Conservation (phyloP, 768 basidiomycete genomes). For the Suillus brevipes region DNA sequence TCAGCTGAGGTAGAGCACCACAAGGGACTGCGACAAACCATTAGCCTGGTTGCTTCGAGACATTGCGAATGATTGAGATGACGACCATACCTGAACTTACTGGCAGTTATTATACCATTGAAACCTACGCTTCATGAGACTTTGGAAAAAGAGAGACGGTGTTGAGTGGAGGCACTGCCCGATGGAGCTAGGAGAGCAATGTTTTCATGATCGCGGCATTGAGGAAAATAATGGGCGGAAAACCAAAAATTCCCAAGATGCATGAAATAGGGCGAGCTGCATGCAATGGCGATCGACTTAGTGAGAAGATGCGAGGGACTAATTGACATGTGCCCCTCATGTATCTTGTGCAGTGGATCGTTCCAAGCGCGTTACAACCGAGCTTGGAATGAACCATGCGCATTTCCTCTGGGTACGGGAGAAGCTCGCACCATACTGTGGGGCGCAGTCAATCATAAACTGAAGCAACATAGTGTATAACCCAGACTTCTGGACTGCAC, state of each 20-base stretch:
- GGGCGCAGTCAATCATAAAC: constrained; percentile 1
- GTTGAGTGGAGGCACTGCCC: constrained; percentile 28
- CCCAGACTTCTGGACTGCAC: neutral
- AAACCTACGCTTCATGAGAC: constrained; percentile 4
- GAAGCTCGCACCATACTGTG: constrained; percentile 1
- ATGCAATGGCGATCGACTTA: constrained; percentile 36
- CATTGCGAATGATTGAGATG: constrained; percentile 23
- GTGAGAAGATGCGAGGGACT: constrained; percentile 34
- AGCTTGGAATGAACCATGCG: constrained; percentile 8
- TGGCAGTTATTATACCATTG: constrained; percentile 27
- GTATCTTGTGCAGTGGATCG: constrained; percentile 36
- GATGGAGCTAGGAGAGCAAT: constrained; percentile 28
- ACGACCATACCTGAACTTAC: constrained; percentile 16
- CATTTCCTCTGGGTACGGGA: neutral
- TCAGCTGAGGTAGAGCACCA: neutral
- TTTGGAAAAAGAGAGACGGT: constrained; percentile 16
- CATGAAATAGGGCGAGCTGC: constrained; percentile 33
- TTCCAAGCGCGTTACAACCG: constrained; percentile 28
- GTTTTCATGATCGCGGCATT: constrained; percentile 32
- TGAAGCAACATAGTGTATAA: neutral
- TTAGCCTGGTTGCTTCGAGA: constrained; percentile 13
- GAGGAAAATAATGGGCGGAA: constrained; percentile 29
- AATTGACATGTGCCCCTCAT: constrained; percentile 36
- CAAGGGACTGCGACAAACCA: neutral
- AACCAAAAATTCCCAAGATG: constrained; percentile 22